Evolutionary conservation across 371 early-diverging fungal species (phyloP), one percentile per base, ranked within the genome.

Genomic region (Rhizopus arrhizus): DNA sequence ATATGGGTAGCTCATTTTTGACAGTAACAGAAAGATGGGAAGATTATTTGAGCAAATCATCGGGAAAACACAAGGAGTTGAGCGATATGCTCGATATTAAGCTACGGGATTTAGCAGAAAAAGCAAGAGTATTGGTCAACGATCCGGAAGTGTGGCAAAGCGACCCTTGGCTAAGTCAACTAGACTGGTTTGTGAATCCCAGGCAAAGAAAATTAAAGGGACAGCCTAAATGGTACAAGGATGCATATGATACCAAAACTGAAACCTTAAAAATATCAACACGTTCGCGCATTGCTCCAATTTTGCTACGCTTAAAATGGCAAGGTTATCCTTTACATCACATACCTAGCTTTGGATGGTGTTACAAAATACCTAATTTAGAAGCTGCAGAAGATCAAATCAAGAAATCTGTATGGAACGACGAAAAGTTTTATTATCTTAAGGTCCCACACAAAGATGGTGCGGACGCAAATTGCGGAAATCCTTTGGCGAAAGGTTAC

Each of bases 401-500:
- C 36, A 35, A 22, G 60, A 82, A 55, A 64, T 70, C 4, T 3
- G 60, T 70, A 5, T 13, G 54, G 0, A 42, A 60, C 5, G 80
- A 83, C 22, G 77, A 82, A 1, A 56, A 58, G 3, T 86, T 84
- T 53, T 61, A 68, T 1, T 93, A 88, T 62, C 77, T 85, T 62
- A 87, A 89, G 22, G 79, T 97, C 0, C 97, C 97, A 4, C 96
- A 96, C 72, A 89, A 91, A 52, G 90, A 89, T 56, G 96, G 97
- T 16, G 92, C 92, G 8, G 77, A 79, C 0, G 80, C 78, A 3
- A 92, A 94, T 68, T 90, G 91, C 60, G 95, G 95, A 7, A 94
- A 88, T 58, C 96, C 96, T 2, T 77, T 98, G 10, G 78, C 91
- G 10, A 96, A 96, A 65, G 70, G 82, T 5, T 96, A 91, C 66